Conservation (phyloP, 1,284 basidiomycete species). For the Pisolithus thermaeus region DNA sequence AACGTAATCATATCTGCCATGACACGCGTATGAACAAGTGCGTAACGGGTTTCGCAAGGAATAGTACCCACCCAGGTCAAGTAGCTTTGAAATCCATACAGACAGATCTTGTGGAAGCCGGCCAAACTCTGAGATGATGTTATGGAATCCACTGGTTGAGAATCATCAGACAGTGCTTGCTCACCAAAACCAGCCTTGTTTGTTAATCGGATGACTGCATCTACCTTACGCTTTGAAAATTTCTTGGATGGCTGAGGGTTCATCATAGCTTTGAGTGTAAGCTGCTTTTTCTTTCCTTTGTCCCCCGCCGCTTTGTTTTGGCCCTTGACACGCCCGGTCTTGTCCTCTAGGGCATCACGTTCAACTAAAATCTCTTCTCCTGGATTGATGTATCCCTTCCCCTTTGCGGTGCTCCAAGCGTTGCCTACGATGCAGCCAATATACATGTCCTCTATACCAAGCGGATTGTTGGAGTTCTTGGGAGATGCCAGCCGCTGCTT, state of each 20-base stretch:
- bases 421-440: constrained; percentile 71
- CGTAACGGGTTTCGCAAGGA: background rate
- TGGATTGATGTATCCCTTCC: constrained; percentile 58
- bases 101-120: constrained; percentile 64
- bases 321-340: constrained; percentile 24
- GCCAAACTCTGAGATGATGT: constrained; percentile 55
- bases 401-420: constrained; percentile 75
- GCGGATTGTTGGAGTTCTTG: constrained; percentile 4
- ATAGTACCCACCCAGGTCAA: constrained; percentile 55
- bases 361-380: constrained; percentile 59
- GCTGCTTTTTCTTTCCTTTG: constrained; percentile 56
- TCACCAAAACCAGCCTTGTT: constrained; percentile 65
- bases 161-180: background rate
- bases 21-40: constrained; percentile 1
- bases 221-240: constrained; percentile 43
- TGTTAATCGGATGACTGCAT: constrained; percentile 63
- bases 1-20: constrained; percentile 55
- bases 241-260: constrained; percentile 46
- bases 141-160: background rate
- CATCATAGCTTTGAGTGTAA: constrained; percentile 59
- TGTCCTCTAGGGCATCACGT: constrained; percentile 43
- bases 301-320: constrained; percentile 34
- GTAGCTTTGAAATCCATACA: constrained; percentile 62
- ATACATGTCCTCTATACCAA: constrained; percentile 31
- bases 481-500: constrained; percentile 44